Base-by-base conservation (phyloP, 495 filamentous ascomycete species). In the Pseudomonodictys pantanalensis region DNA sequence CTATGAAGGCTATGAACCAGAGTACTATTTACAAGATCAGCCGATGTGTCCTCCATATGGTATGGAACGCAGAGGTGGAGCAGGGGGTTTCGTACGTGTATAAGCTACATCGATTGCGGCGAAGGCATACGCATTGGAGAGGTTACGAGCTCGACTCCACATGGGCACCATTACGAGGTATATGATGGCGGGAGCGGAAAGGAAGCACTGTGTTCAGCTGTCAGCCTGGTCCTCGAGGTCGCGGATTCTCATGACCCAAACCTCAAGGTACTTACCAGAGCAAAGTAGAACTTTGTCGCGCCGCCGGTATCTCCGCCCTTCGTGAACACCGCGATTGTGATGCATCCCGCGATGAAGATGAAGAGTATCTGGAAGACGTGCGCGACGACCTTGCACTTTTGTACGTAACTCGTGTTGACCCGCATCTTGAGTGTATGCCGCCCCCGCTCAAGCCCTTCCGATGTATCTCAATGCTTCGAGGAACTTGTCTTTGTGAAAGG, bases 1-100 rank as follows among this genome's bases (percentile, higher is more conserved):
- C 80, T 4, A 90, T 80, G 74, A 91, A 93, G 0, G 86, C 91
- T 7, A 85, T 83, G 57, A 96, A 83, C 91, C 91, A 97, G 64
- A 96, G 75, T 41, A 96, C 69, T 56, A 67, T 50, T 12, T 25
- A 3, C 28, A 20, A 28, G 17, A 12, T 6, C 44, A 47, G 47
- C 38, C 52, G 30, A 23, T 15, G 24, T 47, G n/a, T 41, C 20
- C 33, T 46, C 11, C 29, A 23, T 47, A 15, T 20, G 41, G 30
- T 23, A 25, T 24, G 22, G 15, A 9, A 4, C 7, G 33, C 55
- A 39, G 2, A 18, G 17, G 24, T 52, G 24, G 24, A 9, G 32
- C 6, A 6, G 48, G 23, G 29, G 25, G 17, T 17, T 12, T 28
- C 52, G 45, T 61, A 66, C 72, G 2, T 39, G 82, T 73, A 69